These are phyloP conservation scores for Camelina laxa DNA, from an alignment of 345 rosid genomes.

Conservation along the genomic window DNA sequence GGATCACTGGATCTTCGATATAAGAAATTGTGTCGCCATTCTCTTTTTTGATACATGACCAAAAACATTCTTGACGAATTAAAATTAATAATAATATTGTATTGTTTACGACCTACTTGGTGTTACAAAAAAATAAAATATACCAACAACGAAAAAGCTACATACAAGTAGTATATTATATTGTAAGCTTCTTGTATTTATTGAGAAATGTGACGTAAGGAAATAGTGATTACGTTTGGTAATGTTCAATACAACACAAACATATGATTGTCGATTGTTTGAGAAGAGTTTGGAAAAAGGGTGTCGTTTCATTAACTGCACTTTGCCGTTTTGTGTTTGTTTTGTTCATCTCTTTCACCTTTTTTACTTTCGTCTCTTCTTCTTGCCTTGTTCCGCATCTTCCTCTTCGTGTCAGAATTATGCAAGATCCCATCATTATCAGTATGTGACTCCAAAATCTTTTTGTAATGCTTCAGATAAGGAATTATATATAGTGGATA, in stretches of 20 bases:
- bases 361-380: conserved; percentile 34
- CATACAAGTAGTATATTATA: neutral
- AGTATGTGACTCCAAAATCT: neutral
- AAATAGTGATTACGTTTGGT: conserved; percentile 21
- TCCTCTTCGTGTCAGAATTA: conserved; percentile 38
- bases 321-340: conserved; percentile 46
- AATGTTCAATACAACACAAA: conserved; percentile 27
- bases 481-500: neutral
- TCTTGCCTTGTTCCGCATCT: conserved; percentile 33
- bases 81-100: neutral
- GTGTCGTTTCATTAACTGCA: conserved; percentile 40
- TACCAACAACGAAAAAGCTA: no score
- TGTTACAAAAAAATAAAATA: no score
- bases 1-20: neutral
- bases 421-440: conserved; percentile 36
- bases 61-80: neutral
- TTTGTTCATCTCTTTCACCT: conserved; percentile 24
- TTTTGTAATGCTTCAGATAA: neutral
- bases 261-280: neutral
- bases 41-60: neutral
- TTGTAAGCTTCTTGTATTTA: neutral
- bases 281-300: conserved; percentile 35
- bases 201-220: conserved; percentile 24
- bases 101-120: neutral
- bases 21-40: neutral